Base-by-base conservation (phyloP, 2,329 filamentous ascomycete genomes). In the Fusarium cicatricum region DNA sequence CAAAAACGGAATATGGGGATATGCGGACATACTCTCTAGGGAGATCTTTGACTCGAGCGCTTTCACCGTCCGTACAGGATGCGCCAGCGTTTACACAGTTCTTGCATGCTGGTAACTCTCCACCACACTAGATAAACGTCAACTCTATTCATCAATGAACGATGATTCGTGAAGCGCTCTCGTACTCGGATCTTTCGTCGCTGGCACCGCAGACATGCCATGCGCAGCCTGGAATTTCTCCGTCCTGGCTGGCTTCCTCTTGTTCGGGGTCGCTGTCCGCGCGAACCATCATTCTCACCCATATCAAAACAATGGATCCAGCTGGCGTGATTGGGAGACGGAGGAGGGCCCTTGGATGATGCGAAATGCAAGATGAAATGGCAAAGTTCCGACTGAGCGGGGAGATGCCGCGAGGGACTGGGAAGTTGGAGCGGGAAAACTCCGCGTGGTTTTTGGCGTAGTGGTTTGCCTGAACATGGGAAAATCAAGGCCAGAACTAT, bases 111-210 rank as follows among this genome's bases (percentile, higher is more conserved):
- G 80, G 79, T 0, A 73, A 46, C 15, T 74, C 71, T 1, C 79
- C 77, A 57, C 80, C 78, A 37, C 80, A 82, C 78, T 80, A 16
- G 6, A 10, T 10, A 14, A 33, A 11, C 3, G 11, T 52, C n/a
- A 66, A 15, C 31, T 3, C 9, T 26, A 26, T 26, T 10, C 23
- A 26, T 26, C 23, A 26, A 26, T 26, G 9, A 26, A 26, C 9
- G 6, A 26, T 26, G 23, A 10, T 8, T 9, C 9, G 9, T 26
- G 9, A 26, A 26, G 23, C 23, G 23, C 23, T 26, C 9, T 58
- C 73, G 19, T 70, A 79, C 78, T 39, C 75, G 75, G 63, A 82
- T 82, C 68, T 83, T 83, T 21, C 80, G 73, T 36, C 77, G 71
- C 55, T 83, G 80, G 50, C 80, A 83, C 5, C 74, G 68, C 15